Evolutionary conservation across 306 rosid genomes (phyloP).

Genomic region (Cicer judaicum): DNA sequence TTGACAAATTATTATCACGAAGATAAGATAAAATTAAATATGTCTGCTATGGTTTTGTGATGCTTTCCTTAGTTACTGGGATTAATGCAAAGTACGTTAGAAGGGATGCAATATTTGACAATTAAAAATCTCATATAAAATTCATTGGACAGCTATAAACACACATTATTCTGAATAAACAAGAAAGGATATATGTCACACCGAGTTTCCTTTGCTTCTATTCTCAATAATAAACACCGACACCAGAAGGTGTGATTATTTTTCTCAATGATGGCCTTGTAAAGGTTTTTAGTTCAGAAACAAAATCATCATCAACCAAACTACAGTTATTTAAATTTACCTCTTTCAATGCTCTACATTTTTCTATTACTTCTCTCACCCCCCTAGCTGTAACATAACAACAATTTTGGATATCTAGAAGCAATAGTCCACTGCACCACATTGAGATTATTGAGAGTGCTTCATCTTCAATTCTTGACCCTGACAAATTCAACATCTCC

Average conservation of each 20-base stretch:
- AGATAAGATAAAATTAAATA: no score
- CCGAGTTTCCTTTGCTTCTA: slow-evolving; percentile 38
- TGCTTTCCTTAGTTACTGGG: background rate
- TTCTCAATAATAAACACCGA: slow-evolving; percentile 41
- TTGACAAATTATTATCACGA: no score
- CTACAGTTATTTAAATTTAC: slow-evolving; percentile 61
- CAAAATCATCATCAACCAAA: slow-evolving; percentile 46
- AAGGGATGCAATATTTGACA: no score
- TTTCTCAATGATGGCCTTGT: slow-evolving; percentile 64
- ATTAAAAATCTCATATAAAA: no score
- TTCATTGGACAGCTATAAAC: background rate
- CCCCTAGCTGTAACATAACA: slow-evolving; percentile 61
- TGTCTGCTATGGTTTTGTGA: no score
- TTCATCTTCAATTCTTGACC: slow-evolving; percentile 55
- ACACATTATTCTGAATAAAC: background rate
- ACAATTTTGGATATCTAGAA: slow-evolving; percentile 56
- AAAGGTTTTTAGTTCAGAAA: slow-evolving; percentile 51
- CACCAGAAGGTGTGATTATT: slow-evolving; percentile 54
- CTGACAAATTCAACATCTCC: slow-evolving; percentile 54
- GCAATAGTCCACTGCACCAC: slow-evolving; percentile 52
- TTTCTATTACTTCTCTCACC: slow-evolving; percentile 57
- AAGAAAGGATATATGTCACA: background rate
- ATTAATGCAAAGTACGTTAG: no score
- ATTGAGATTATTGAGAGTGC: slow-evolving; percentile 59
- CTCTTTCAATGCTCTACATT: slow-evolving; percentile 63